Evolutionary conservation across 805 yeast genomes (phyloP).

Genomic region (Dipodascus albidus): DNA sequence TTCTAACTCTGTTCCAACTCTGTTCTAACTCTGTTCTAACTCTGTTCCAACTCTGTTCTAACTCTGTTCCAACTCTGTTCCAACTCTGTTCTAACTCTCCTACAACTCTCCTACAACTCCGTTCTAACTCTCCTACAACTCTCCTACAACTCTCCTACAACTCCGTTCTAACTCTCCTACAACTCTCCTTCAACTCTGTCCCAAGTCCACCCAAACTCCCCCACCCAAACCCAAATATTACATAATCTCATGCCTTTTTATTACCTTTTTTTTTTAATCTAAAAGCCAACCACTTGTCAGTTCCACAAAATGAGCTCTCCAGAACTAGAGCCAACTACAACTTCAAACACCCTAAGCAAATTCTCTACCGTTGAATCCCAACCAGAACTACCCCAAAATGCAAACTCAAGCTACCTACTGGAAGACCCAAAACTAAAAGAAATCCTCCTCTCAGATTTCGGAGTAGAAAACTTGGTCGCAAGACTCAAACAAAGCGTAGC

Average conservation of each 20-base stretch:
- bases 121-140: too few species aligned
- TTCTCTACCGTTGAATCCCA: not conserved
- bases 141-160: not conserved
- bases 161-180: not conserved
- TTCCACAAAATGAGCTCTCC: not conserved
- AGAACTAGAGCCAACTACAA: not conserved
- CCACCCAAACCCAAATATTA: not conserved
- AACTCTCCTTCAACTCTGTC: too few species aligned
- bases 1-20: too few species aligned
- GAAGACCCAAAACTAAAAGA: constrained; percentile 26
- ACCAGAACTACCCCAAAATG: not conserved
- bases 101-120: not conserved
- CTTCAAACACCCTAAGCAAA: not conserved
- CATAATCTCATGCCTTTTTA: too few species aligned
- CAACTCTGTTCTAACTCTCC: not conserved
- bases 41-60: not conserved
- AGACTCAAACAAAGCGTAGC: constrained; percentile 70
- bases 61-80: too few species aligned
- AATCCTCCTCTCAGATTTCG: constrained; percentile 31
- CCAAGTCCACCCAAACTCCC: not conserved
- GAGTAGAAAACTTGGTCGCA: constrained; percentile 58
- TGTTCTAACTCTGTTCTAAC: not conserved
- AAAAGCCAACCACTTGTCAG: not conserved
- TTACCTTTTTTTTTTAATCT: too few species aligned
- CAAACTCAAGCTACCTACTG: constrained; percentile 15